A percentile compares a stretch with the other conserved stretches of the same genome.
phyloP scores from a whole-genome alignment of 352 stramenopile species.

The Peronospora belbahrii region DNA sequence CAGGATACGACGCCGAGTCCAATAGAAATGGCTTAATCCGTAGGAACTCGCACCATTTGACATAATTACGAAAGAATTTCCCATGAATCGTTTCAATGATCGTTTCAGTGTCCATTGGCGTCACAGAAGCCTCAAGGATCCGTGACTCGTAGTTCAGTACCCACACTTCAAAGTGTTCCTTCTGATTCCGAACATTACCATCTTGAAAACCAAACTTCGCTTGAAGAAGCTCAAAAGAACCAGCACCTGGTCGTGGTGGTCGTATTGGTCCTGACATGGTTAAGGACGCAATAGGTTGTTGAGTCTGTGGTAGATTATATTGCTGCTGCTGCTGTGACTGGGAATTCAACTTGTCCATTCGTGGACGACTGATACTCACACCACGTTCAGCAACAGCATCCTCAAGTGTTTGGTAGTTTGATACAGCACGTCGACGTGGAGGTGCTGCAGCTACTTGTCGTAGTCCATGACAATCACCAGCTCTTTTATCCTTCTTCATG shows the following conservation, averaged over 20 bases:
- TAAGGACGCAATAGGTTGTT: conserved; percentile 13
- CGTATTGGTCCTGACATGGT: conserved; percentile 13
- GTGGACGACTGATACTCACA: conserved; percentile 29
- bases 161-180: conserved; percentile 80
- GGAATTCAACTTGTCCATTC: conserved; percentile 10
- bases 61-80: conserved; percentile 91
- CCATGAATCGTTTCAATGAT: conserved; percentile 80
- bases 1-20: conserved; percentile 25
- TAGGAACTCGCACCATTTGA: conserved; percentile 93
- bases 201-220: conserved; percentile 85
- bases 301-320: conserved; percentile 1
- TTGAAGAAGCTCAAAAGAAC: conserved; percentile 76
- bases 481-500: conserved; percentile 23
- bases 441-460: background rate
- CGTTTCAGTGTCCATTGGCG: conserved; percentile 39
- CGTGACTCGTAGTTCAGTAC: conserved; percentile 81
- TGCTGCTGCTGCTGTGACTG: background rate
- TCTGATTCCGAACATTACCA: conserved; percentile 77
- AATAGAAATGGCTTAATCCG: conserved; percentile 80
- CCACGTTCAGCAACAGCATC: conserved; percentile 42
- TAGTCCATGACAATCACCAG: background rate
- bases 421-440: conserved; percentile 8
- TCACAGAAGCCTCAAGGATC: conserved; percentile 17
- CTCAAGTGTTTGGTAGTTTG: conserved; percentile 79
- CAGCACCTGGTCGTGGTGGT: conserved; percentile 21